Evolutionary conservation across 306 rosid species (phyloP), one percentile per base, ranked within the genome.

Genomic region (Alnus rubra): DNA sequence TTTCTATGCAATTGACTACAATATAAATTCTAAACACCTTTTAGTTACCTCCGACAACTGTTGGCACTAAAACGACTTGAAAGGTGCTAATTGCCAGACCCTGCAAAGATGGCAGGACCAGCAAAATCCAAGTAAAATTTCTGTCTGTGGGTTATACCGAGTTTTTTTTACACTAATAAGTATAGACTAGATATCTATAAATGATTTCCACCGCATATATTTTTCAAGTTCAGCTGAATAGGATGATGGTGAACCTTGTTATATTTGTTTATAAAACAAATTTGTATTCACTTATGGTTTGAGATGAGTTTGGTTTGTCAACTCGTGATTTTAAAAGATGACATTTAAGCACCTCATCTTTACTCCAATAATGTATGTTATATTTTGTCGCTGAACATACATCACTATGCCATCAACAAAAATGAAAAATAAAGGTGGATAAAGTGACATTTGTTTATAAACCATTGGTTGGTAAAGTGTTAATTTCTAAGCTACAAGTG

Each of bases 51-150:
- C 98, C 98, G 73, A 95, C 76, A 53, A 90, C 9, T 15, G 96
- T 92, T 78, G 98, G 98, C 78, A 95, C 85, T 85, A 95, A 82
- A 79, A 95, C 98, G 85, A 95, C 98, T 87, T 95, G 98, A 88
- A 95, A 92, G 78, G 98, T 95, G 79, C 98, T 95, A 71, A 95
- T 60, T 50, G 96, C 96, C 63, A 91, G 88, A 52, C 97, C 98
- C 98, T 95, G 91, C 68, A 80, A 76, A 78, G 82, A 71, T 70
- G 52, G 80, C 9, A 48, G 71, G 79, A 75, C 37, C 74, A 74
- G 42, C 51, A 80, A 59, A 72, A 75, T 70, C 52, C 45, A 78
- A 77, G 31, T 79, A 60, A 31, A 51, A 58, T 37, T 76, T 82
- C 47, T 53, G 5, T 49, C 39, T 15, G 51, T 52, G 65, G n/a